Conservation (phyloP, 2,329 filamentous ascomycete species). For the Sporothrix variecibatus region DNA sequence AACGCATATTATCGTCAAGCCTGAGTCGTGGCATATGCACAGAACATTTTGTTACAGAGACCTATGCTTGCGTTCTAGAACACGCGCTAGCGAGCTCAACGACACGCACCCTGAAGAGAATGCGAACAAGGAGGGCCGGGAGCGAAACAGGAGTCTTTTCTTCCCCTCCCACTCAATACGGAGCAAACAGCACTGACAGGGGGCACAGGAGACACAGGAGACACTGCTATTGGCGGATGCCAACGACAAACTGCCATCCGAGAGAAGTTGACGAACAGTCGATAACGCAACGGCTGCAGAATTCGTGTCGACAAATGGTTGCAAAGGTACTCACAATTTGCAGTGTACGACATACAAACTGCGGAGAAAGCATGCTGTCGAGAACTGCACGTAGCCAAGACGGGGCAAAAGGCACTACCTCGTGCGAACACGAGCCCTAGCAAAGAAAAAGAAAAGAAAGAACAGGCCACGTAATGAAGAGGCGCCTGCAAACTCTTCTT, state of each 20-base stretch:
- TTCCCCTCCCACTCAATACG: neutral
- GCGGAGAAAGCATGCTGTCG: neutral
- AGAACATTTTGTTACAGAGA: conserved; percentile 3
- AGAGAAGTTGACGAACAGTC: neutral
- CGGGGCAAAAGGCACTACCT: neutral
- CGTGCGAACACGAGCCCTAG: neutral
- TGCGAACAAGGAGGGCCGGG: neutral
- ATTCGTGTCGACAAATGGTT: neutral
- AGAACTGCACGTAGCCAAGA: neutral
- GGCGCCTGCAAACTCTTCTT: neutral
- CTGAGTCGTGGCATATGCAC: neutral
- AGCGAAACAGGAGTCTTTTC: neutral
- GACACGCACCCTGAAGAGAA: neutral
- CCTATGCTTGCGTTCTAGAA: conserved; percentile 12
- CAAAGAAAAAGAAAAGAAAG: neutral
- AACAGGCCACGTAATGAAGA: neutral
- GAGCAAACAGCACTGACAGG: conserved; percentile 16
- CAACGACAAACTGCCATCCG: neutral
- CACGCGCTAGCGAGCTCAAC: conserved; percentile 12
- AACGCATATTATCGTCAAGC: conserved; percentile 7
- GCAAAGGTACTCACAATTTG: neutral
- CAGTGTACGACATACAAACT: neutral
- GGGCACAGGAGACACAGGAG: neutral
- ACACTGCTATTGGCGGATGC: neutral
- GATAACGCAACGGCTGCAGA: conserved; percentile 1